Percentiles rank a stretch among this genome's conserved stretches.
Evolutionary conservation across 129 eudicot genomes (phyloP).

Genomic region (Apium graveolens): DNA sequence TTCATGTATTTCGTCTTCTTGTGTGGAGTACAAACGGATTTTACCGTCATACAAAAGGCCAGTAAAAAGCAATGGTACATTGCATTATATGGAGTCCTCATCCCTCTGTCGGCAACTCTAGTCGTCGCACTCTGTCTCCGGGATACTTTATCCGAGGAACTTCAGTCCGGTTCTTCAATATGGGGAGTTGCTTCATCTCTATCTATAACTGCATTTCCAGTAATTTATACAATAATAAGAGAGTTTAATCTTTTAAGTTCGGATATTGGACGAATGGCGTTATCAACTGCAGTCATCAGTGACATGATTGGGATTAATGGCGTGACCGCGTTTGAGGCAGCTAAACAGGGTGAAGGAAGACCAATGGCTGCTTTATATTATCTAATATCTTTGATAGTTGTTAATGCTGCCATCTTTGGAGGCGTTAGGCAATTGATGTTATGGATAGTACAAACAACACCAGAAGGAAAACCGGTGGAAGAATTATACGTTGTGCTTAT

Average conservation of each 20-base stretch:
- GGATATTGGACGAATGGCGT: slow-evolving; percentile 69
- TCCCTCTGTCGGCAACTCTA: slow-evolving; percentile 29
- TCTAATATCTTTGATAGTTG: slow-evolving; percentile 21
- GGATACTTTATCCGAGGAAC: slow-evolving; percentile 25
- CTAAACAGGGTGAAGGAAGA: slow-evolving; percentile 51
- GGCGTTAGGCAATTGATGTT: slow-evolving; percentile 45
- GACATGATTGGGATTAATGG: slow-evolving; percentile 56
- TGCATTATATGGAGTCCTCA: slow-evolving; percentile 40
- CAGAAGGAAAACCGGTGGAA: slow-evolving; percentile 72
- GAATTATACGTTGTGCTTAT: slow-evolving; percentile 45
- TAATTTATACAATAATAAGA: slow-evolving; percentile 46
- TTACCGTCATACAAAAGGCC: slow-evolving; percentile 29
- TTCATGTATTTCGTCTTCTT: slow-evolving; percentile 73
- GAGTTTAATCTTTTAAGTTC: slow-evolving; percentile 86
- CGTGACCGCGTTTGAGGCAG: slow-evolving; percentile 53
- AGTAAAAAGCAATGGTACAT: slow-evolving; percentile 63
- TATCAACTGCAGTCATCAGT: slow-evolving; percentile 45
- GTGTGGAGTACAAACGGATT: slow-evolving; percentile 73
- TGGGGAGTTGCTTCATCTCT: slow-evolving; percentile 56
- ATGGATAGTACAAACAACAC: slow-evolving; percentile 53
- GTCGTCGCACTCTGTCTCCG: slow-evolving; percentile 24
- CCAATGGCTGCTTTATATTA: slow-evolving; percentile 46
- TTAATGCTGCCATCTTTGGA: slow-evolving; percentile 18
- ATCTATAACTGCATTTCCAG: slow-evolving; percentile 72
- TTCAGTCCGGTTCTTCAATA: slow-evolving; percentile 35